phyloP scores from a whole-genome alignment of 306 rosid genomes.

The Acacia crassicarpa region DNA sequence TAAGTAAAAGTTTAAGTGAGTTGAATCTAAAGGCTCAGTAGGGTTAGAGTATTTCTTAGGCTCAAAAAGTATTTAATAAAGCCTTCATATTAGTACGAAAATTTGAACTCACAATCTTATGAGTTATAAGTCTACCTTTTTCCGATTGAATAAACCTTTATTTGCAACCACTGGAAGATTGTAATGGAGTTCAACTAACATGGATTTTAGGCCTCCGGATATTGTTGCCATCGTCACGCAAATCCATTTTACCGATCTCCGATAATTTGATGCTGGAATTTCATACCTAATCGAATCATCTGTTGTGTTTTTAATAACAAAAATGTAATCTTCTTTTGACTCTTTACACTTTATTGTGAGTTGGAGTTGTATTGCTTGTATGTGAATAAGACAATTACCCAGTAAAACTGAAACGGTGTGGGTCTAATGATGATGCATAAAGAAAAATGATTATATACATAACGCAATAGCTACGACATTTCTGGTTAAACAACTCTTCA shows the following conservation, averaged over 20 bases:
- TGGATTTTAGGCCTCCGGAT: constrained; percentile 9
- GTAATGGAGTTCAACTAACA: constrained; percentile 4
- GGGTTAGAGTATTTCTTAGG: too few relatives aligned
- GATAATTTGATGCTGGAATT: neutral
- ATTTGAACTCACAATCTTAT: too few relatives aligned
- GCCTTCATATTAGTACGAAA: accelerated
- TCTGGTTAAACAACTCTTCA: constrained; percentile 21
- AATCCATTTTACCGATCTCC: neutral
- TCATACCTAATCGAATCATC: neutral
- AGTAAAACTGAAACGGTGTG: neutral
- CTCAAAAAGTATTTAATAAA: too few relatives aligned
- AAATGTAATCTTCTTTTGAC: neutral
- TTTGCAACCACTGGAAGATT: too few relatives aligned
- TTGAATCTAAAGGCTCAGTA: too few relatives aligned
- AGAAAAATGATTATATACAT: constrained; percentile 9
- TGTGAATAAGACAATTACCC: neutral
- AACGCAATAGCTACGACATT: constrained; percentile 15
- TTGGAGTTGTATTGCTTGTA: neutral
- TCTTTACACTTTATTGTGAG: neutral
- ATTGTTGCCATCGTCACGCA: neutral
- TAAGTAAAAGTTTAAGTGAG: too few relatives aligned
- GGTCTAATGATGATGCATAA: neutral
- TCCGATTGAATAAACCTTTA: too few relatives aligned
- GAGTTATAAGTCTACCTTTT: too few relatives aligned
- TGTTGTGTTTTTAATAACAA: neutral